A percentile compares a stretch with the other conserved stretches of the same genome.
Conservation (phyloP, 2,329 filamentous ascomycete species). For the Claviceps lovelessii region DNA sequence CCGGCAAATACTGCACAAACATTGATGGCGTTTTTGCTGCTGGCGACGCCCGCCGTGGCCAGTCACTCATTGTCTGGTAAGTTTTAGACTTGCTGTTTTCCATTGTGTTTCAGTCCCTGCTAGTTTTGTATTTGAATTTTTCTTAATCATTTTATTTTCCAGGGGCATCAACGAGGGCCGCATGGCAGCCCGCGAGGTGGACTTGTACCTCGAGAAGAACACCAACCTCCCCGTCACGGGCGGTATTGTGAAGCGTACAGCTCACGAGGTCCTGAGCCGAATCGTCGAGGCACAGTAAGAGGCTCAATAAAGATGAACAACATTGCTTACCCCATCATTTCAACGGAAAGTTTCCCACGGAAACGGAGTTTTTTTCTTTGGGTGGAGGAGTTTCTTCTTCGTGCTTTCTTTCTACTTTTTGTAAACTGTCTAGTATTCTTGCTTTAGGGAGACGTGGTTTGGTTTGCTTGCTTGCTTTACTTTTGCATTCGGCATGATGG, state of each 20-base stretch:
- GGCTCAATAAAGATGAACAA: slow-evolving; percentile 2
- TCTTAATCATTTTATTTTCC: neutral
- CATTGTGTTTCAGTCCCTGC: no score
- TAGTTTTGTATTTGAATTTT: neutral
- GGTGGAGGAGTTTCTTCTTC: neutral
- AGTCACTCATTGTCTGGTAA: slow-evolving; percentile 92
- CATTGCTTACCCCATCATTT: neutral
- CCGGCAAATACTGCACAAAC: slow-evolving; percentile 80
- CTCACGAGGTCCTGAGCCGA: slow-evolving; percentile 47
- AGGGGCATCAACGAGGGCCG: slow-evolving; percentile 96
- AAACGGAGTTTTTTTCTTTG: neutral
- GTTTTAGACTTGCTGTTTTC: slow-evolving; percentile 16
- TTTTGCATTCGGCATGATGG: neutral
- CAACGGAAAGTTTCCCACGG: neutral
- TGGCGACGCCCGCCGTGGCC: slow-evolving; percentile 86
- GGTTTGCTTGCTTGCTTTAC: neutral
- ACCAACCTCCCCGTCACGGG: slow-evolving; percentile 79
- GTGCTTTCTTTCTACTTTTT: neutral
- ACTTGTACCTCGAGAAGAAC: slow-evolving; percentile 68
- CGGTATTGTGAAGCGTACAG: slow-evolving; percentile 78
- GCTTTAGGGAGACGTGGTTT: neutral
- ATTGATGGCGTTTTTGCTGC: slow-evolving; percentile 81
- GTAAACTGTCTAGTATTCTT: neutral
- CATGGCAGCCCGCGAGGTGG: slow-evolving; percentile 81
- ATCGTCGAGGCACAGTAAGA: slow-evolving; percentile 9